These are phyloP conservation scores for Debaryomyces tyrocola DNA, from an alignment of 805 yeast genomes.

Conservation along the genomic window DNA sequence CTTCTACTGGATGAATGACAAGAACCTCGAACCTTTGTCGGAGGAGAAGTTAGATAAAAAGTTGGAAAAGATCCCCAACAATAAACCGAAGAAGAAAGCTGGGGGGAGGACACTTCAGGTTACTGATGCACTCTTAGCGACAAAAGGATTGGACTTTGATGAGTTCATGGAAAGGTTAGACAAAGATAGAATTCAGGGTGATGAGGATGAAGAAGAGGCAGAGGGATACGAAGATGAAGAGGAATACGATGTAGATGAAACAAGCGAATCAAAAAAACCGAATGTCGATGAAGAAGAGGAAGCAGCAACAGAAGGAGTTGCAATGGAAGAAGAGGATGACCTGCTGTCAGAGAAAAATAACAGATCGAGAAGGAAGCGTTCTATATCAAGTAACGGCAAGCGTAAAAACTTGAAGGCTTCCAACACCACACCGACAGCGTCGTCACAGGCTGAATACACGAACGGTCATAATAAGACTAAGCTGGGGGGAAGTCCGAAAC, in stretches of 20 bases:
- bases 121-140: constrained; percentile 38
- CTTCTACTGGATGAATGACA: constrained; percentile 44
- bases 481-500: constrained; percentile 3
- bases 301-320: constrained; percentile 14
- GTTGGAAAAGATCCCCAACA: constrained; percentile 27
- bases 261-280: constrained; percentile 8
- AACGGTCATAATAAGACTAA: not conserved
- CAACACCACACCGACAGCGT: constrained; percentile 4
- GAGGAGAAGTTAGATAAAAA: constrained; percentile 27
- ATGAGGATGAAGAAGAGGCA: constrained; percentile 22
- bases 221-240: constrained; percentile 16
- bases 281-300: constrained; percentile 10
- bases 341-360: constrained; percentile 20
- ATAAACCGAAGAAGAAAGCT: constrained; percentile 17
- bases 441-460: not conserved
- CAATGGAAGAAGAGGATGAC: constrained; percentile 21
- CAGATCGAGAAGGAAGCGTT: not conserved
- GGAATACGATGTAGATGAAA: constrained; percentile 11
- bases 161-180: constrained; percentile 33
- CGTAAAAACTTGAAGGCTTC: constrained; percentile 1
- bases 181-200: constrained; percentile 13
- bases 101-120: constrained; percentile 30
- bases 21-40: constrained; percentile 32
- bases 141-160: constrained; percentile 37
- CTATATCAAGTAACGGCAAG: constrained; percentile 2